phyloP scores from a whole-genome alignment of 768 basidiomycete genomes.

The Hemileccinum rubropunctum region DNA sequence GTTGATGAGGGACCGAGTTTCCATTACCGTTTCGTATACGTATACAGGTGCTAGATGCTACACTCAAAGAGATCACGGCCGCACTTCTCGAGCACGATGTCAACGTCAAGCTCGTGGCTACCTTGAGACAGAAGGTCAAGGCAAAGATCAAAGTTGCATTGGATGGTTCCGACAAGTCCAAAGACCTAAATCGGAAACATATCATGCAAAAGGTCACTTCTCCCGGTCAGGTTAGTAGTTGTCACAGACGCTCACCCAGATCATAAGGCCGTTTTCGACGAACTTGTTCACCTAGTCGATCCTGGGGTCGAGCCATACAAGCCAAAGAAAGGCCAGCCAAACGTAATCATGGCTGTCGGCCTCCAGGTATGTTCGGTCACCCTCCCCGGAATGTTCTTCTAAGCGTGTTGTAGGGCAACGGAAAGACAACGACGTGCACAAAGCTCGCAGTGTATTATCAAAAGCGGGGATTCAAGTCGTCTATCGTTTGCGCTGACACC shows the following conservation, averaged over 20 bases:
- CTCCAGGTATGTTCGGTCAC: constrained; percentile 64
- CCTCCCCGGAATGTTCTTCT: not conserved
- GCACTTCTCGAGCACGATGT: constrained; percentile 96
- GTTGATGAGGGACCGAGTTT: constrained; percentile 11
- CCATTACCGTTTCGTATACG: constrained; percentile 5
- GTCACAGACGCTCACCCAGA: constrained; percentile 8
- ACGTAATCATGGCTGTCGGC: constrained; percentile 97
- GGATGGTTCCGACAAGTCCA: constrained; percentile 70
- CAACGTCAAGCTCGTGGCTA: constrained; percentile 93
- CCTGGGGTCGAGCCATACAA: constrained; percentile 95
- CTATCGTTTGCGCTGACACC: constrained; percentile 97
- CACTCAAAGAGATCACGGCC: constrained; percentile 92
- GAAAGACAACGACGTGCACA: constrained; percentile 99
- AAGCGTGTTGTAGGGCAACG: constrained; percentile 70
- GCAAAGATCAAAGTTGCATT: constrained; percentile 81
- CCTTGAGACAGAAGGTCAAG: constrained; percentile 86
- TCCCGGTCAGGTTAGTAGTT: not conserved
- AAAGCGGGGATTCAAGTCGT: constrained; percentile 93
- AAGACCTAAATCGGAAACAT: constrained; percentile 80
- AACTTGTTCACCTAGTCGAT: constrained; percentile 92
- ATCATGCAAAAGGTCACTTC: constrained; percentile 81
- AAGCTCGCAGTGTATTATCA: constrained; percentile 98
- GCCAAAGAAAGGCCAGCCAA: constrained; percentile 90
- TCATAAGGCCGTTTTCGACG: constrained; percentile 88
- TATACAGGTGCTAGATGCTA: constrained; percentile 82